A percentile compares a stretch with the other conserved stretches of the same genome.
phyloP scores from a whole-genome alignment of 2,329 filamentous ascomycete genomes.

The Diaporthe citriasiana region DNA sequence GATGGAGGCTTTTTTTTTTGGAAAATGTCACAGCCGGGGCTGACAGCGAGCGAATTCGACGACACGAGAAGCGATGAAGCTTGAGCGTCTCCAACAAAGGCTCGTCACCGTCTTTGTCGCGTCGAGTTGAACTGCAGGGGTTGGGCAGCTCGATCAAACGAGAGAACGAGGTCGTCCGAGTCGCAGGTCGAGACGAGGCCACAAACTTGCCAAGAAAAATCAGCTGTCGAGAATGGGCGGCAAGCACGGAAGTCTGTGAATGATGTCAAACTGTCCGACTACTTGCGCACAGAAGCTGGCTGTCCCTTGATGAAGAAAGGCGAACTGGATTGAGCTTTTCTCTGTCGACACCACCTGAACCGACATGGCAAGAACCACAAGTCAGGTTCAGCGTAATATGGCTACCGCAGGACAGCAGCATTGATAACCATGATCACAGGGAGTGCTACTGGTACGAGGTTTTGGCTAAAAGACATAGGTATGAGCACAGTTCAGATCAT shows the following conservation, averaged over 20 bases:
- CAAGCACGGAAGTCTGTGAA: not conserved
- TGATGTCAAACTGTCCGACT: not conserved
- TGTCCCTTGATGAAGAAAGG: not conserved
- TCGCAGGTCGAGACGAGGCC: not conserved
- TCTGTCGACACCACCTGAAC: not conserved
- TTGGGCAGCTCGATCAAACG: not conserved
- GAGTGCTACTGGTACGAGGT: not conserved
- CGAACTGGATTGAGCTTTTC: not conserved
- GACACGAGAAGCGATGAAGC: not conserved
- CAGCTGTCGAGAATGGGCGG: not conserved
- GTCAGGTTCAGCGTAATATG: not conserved
- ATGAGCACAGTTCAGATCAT: not conserved
- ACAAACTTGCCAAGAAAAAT: not conserved
- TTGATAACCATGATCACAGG: not conserved
- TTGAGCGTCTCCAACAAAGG: too few species aligned
- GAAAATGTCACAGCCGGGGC: not conserved
- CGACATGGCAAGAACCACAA: not conserved
- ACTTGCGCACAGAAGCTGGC: not conserved
- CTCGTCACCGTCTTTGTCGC: not conserved
- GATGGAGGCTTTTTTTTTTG: too few species aligned
- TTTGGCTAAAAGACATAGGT: not conserved
- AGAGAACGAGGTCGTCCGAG: not conserved
- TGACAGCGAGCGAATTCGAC: not conserved
- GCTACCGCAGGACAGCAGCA: not conserved
- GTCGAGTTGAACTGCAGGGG: not conserved